Evolutionary conservation across 78 protist genomes (phyloP).

Genomic region (Dictyostelium capitatum): DNA sequence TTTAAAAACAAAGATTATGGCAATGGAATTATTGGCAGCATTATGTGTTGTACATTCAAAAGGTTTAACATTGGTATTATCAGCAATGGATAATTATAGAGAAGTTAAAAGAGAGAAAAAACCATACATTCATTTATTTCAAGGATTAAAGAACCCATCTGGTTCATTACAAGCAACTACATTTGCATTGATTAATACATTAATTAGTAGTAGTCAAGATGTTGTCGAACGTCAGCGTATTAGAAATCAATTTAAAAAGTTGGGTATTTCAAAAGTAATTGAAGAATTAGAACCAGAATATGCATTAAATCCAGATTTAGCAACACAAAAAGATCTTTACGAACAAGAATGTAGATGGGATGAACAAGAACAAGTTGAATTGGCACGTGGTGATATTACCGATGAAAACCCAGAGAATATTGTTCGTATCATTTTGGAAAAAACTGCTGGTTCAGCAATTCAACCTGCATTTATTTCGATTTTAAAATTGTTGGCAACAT

Average conservation of each 20-base stretch:
- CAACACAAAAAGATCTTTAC: constrained; percentile 53
- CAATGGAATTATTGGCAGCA: constrained; percentile 46
- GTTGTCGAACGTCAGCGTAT: constrained; percentile 33
- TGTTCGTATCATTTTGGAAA: background rate
- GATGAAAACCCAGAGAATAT: constrained; percentile 57
- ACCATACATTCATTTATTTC: constrained; percentile 52
- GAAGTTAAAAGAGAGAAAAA: constrained; percentile 72
- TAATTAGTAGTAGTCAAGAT: constrained; percentile 29
- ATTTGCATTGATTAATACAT: constrained; percentile 65
- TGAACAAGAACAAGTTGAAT: constrained; percentile 64
- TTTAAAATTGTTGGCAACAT: constrained; percentile 16
- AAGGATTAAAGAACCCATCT: constrained; percentile 27
- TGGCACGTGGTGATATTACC: constrained; percentile 44
- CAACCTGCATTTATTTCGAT: constrained; percentile 45
- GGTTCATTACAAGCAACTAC: constrained; percentile 36
- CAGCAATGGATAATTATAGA: constrained; percentile 58
- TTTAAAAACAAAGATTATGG: constrained; percentile 57
- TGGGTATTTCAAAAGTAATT: constrained; percentile 44
- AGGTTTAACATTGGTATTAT: constrained; percentile 49
- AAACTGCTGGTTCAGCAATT: constrained; percentile 15
- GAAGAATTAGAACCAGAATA: constrained; percentile 32
- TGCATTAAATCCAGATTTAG: constrained; percentile 42
- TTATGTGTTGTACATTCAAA: constrained; percentile 55
- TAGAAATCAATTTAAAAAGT: constrained; percentile 54
- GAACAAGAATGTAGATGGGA: constrained; percentile 78